Evolutionary conservation across 2,329 filamentous ascomycete genomes (phyloP).

Genomic region (Calonectria hawksworthii): DNA sequence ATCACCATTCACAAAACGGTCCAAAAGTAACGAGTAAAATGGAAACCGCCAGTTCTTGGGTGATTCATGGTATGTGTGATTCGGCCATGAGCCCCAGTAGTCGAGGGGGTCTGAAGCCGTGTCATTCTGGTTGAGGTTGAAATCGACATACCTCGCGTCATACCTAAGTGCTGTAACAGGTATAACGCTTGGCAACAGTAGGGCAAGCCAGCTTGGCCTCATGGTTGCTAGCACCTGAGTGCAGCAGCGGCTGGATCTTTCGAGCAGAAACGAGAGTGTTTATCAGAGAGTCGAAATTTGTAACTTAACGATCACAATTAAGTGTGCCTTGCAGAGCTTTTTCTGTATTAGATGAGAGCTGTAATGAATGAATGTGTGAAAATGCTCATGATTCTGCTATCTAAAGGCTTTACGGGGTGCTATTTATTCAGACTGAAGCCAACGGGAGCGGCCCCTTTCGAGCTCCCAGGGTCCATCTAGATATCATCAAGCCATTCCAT

Average conservation of each 20-base stretch:
- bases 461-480: not conserved
- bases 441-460: not conserved
- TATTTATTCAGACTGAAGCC: not conserved
- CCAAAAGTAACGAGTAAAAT: not conserved
- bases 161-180: not conserved
- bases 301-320: not conserved
- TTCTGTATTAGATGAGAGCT: not conserved
- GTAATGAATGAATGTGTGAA: not conserved
- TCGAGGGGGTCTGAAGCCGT: not conserved
- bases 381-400: not conserved
- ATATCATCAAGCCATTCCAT: no score
- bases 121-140: conserved; percentile 1
- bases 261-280: not conserved
- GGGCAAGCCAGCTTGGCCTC: not conserved
- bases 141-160: not conserved
- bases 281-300: not conserved
- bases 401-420: not conserved
- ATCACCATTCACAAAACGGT: not conserved
- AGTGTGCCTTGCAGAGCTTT: not conserved
- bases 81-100: not conserved
- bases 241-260: not conserved
- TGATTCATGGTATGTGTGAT: not conserved
- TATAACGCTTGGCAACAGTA: not conserved
- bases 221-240: not conserved
- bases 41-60: not conserved